phyloP scores from a whole-genome alignment of 176 grass and related monocot genomes.

The Phragmites australis region DNA sequence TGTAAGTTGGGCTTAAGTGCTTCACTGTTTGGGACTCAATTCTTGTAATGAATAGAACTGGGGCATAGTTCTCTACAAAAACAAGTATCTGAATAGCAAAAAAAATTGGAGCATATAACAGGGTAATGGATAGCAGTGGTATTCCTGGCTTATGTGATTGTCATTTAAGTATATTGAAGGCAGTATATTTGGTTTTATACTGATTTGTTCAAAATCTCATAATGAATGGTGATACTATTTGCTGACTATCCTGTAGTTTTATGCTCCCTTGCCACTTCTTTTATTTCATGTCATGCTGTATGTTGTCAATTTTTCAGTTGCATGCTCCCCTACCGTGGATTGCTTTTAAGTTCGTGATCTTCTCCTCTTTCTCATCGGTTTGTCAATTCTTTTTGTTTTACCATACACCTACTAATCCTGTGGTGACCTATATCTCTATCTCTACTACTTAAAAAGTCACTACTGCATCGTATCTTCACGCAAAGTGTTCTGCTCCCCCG shows the following conservation, averaged over 20 bases:
- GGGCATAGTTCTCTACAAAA: background rate
- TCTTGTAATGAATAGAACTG: background rate
- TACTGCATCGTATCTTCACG: too few species aligned
- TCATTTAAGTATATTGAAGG: background rate
- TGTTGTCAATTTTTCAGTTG: background rate
- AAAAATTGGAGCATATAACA: background rate
- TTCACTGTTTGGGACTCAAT: background rate
- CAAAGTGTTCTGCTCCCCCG: too few species aligned
- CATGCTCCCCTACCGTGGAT: background rate
- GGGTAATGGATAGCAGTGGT: background rate
- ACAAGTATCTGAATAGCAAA: background rate
- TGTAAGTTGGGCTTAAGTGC: background rate
- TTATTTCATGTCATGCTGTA: background rate
- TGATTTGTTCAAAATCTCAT: background rate
- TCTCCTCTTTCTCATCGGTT: background rate
- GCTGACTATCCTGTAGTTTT: background rate
- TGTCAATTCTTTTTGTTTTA: background rate
- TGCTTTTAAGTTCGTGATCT: background rate
- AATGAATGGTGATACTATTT: background rate
- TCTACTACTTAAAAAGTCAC: too few species aligned
- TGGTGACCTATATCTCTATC: background rate
- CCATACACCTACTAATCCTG: background rate
- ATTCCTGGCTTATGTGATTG: background rate
- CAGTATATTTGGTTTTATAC: background rate
- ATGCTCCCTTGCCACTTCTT: background rate